Base-by-base conservation (phyloP, 441 rosid genomes). In the Adansonia rubrostipa region DNA sequence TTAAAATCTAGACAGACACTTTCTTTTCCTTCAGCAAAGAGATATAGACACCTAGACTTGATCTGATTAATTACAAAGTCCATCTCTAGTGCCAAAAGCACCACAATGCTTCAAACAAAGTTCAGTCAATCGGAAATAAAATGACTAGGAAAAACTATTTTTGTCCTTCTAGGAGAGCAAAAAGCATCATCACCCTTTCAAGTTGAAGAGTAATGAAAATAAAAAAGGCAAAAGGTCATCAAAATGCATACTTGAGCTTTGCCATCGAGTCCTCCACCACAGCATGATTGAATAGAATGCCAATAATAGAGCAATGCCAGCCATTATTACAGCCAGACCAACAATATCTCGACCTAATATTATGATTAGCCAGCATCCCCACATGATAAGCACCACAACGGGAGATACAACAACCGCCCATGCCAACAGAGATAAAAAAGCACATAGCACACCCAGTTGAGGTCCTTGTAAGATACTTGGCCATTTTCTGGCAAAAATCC, bases 221-320 rank as follows among this genome's bases (percentile, higher is more conserved):
- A 15, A 19, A 69, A 36, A 53, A 73, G 33, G 40, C 13, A 60
- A 64, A 14, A 44, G 65, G 69, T 61, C 64, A 70, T 71, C 22
- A 44, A 62, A 65, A 80, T 17, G 83, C 92, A 33, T 95, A 97
- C 99, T 92, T 86, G 99, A 95, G 86, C 99, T 95, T 91, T 97
- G 99, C 99, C 99, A 95, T 79, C 87, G 93, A 8, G 97, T 95
- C 90, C 98, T 92, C 99, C 96, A 97, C 99, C 99, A 93, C 78
- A 95, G 97, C 98, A 97, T 93, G 89, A 97, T 92, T 79, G 99
- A 92, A 84, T 97, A 95, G 88, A 95, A 97, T 61, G 99, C 97
- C 88, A 97, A 81, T 24, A 95, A 80, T 83, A 97, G 99, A 76
- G 99, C 99, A 77, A 92, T 92, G 71, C 99, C 99, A 75, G 98